Evolutionary conservation across 352 stramenopile species (phyloP).

Genomic region (Globisporangium spinosum): DNA sequence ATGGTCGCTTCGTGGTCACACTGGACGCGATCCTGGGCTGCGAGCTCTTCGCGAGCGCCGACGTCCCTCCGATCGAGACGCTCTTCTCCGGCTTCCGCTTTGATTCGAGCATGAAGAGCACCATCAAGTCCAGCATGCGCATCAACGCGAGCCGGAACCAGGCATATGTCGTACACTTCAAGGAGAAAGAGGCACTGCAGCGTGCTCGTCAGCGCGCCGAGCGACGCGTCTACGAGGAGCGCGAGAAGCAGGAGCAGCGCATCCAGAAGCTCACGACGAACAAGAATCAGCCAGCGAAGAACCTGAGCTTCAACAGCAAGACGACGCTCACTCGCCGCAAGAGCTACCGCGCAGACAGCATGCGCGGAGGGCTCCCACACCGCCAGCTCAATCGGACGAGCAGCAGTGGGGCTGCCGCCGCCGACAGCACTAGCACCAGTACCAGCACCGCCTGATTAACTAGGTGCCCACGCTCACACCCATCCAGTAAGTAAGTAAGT

Average conservation of each 20-base stretch:
- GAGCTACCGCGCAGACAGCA: conserved; percentile 50
- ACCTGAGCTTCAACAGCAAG: conserved; percentile 43
- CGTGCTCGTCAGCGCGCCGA: conserved; percentile 55
- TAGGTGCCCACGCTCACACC: not conserved
- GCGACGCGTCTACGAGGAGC: conserved; percentile 60
- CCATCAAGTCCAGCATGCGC: conserved; percentile 69
- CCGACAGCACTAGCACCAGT: conserved; percentile 15
- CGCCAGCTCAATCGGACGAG: conserved; percentile 26
- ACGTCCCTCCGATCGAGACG: conserved; percentile 43
- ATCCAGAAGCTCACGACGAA: conserved; percentile 45
- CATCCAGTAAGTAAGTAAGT: not conserved
- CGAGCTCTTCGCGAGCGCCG: conserved; percentile 36
- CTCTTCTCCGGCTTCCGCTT: conserved; percentile 65
- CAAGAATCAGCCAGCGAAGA: conserved; percentile 26
- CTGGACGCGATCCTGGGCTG: conserved; percentile 35
- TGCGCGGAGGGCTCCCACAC: conserved; percentile 32
- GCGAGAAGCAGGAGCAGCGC: conserved; percentile 58
- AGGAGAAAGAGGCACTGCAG: conserved; percentile 48
- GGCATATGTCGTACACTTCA: conserved; percentile 68
- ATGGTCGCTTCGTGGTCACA: conserved; percentile 33
- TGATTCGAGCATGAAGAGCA: conserved; percentile 74
- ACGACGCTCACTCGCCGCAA: conserved; percentile 37
- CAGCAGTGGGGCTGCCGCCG: conserved; percentile 12
- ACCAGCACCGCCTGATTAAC: conserved; percentile 19
- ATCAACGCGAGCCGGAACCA: conserved; percentile 70